Evolutionary conservation across 805 yeast genomes (phyloP).

Genomic region (Brettanomyces nanus): DNA sequence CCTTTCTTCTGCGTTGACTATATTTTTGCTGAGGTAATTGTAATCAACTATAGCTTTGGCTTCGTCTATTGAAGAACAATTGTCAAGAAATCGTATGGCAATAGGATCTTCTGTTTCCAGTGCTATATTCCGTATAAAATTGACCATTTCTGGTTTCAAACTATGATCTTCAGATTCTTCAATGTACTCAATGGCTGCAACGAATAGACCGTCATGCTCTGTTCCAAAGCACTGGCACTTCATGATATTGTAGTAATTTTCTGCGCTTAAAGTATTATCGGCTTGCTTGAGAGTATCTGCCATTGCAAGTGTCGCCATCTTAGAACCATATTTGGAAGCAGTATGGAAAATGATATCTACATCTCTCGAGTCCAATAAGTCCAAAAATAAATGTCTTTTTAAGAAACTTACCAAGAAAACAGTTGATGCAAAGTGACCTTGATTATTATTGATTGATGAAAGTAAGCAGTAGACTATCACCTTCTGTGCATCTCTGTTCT

Average conservation of each 20-base stretch:
- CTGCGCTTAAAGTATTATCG: constrained; percentile 6
- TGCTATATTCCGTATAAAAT: constrained; percentile 7
- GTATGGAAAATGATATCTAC: constrained; percentile 14
- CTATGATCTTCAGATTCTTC: constrained; percentile 5
- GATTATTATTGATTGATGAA: constrained; percentile 13
- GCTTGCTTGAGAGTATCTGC: constrained; percentile 6
- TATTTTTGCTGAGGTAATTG: constrained; percentile 7
- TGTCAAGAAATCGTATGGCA: constrained; percentile 7
- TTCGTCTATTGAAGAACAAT: background rate
- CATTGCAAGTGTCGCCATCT: constrained; percentile 13
- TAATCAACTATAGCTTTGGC: constrained; percentile 9
- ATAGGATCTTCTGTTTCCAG: constrained; percentile 10
- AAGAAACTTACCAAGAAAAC: constrained; percentile 10
- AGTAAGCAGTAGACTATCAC: constrained; percentile 13
- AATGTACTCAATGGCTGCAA: constrained; percentile 9
- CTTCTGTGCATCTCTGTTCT: constrained; percentile 5
- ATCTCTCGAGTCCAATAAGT: constrained; percentile 8
- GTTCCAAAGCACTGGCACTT: constrained; percentile 17
- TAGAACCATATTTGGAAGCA: constrained; percentile 12
- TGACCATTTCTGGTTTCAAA: constrained; percentile 2
- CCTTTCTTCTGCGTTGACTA: constrained; percentile 11
- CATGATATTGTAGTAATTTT: constrained; percentile 13
- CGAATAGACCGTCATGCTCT: constrained; percentile 19
- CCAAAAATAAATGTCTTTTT: background rate
- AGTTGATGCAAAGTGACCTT: constrained; percentile 12